Base-by-base conservation (phyloP, 305 asterid species). In the Petunia hybrid region DNA sequence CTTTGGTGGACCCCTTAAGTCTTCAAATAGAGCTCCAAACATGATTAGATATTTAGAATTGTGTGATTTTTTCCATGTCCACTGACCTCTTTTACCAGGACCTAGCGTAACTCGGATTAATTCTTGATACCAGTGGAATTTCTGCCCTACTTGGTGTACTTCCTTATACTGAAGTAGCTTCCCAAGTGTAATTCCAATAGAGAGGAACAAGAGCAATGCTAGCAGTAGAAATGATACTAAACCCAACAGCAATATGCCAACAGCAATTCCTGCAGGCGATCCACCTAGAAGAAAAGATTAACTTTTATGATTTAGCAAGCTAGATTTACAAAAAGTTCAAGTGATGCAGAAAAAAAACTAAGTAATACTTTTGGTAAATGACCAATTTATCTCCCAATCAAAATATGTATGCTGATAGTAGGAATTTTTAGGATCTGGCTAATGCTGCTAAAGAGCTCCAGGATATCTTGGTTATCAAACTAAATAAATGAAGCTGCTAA, bases 71-170 rank as follows among this genome's bases (percentile, higher is more conserved):
- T 22, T 22, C 31, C 31, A 22, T 22, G 31, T 22, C 31, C 31
- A 22, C 31, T 22, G 31, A 22, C 31, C 31, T 22, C 31, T 22
- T 22, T 22, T 22, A 22, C 98, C 98, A 0, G 98, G 98, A 73
- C 98, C 98, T 41, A 95, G 81, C 10, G 97, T 92, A 3, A 89
- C 95, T 46, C 98, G 92, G 51, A 95, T 80, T 4, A 95, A 81
- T 80, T 93, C 99, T 71, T 93, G 97, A 22, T 22, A 22, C 31
- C 31, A 22, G 31, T 22, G 31, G 31, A 22, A 22, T 22, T 22
- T 22, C 31, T 22, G 31, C 31, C 31, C 31, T 22, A 22, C 31
- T 22, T 22, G 31, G 31, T 22, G 31, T 22, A 22, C 31, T 22
- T 22, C 31, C 31, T 22, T 22, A 22, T 22, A 22, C 31, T 22